Conservation (phyloP, 1,139 yeast genomes). For the Pichia sp. region DNA sequence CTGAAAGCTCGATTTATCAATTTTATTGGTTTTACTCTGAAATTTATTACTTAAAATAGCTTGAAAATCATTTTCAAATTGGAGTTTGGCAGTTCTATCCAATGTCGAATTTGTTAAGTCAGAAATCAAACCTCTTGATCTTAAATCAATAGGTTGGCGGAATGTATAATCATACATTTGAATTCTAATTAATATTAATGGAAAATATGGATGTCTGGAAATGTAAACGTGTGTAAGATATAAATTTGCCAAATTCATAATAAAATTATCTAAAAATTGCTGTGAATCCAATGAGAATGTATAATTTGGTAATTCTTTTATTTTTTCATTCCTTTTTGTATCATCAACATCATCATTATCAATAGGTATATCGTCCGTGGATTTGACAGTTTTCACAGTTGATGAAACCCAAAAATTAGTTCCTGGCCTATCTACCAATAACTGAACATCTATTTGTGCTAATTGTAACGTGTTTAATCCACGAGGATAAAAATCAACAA, state of each 20-base stretch:
- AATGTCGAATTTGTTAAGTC: slow-evolving; percentile 11
- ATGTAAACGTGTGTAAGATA: slow-evolving; percentile 57
- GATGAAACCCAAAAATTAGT: slow-evolving; percentile 54
- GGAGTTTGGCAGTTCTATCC: slow-evolving; percentile 1
- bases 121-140: slow-evolving; percentile 1
- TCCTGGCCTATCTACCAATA: slow-evolving; percentile 51
- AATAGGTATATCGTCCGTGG: slow-evolving; percentile 18
- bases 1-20: slow-evolving; percentile 17
- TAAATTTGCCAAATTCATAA: slow-evolving; percentile 41
- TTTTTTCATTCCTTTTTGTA: slow-evolving; percentile 28
- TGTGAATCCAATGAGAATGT: slow-evolving; percentile 34
- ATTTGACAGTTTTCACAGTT: slow-evolving; percentile 37
- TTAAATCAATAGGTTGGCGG: background rate
- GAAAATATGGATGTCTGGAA: slow-evolving; percentile 59
- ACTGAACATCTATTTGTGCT: slow-evolving; percentile 67
- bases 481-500: slow-evolving; percentile 51
- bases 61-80: slow-evolving; percentile 13
- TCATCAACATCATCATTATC: slow-evolving; percentile 9
- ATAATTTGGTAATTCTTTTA: slow-evolving; percentile 32
- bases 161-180: slow-evolving; percentile 55
- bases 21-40: slow-evolving; percentile 8
- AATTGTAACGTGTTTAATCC: slow-evolving; percentile 66
- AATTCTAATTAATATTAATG: slow-evolving; percentile 54
- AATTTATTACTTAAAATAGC: slow-evolving; percentile 7
- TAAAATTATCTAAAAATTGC: slow-evolving; percentile 42